Evolutionary conservation across 805 yeast species (phyloP).

Genomic region (Spathaspora hagerdaliae): DNA sequence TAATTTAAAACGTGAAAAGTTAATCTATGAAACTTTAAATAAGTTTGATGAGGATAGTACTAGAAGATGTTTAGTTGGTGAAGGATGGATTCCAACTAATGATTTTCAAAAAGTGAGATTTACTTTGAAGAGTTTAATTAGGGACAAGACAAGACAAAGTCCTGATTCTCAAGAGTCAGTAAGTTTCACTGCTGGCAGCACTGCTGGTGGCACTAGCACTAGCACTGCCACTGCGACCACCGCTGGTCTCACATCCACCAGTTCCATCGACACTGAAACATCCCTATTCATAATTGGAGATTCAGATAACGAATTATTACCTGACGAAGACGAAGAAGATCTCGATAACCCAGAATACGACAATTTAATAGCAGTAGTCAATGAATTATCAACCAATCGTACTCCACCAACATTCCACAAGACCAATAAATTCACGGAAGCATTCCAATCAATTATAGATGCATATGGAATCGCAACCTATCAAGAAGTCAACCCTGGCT

Average conservation of each 20-base stretch:
- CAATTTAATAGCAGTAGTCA: slow-evolving; percentile 41
- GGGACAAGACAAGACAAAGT: slow-evolving; percentile 24
- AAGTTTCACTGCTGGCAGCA: not conserved
- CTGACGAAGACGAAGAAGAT: slow-evolving; percentile 4
- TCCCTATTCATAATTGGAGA: slow-evolving; percentile 23
- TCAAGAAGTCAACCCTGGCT: slow-evolving; percentile 71
- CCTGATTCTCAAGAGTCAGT: slow-evolving; percentile 15
- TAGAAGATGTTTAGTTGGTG: slow-evolving; percentile 64
- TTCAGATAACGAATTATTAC: slow-evolving; percentile 11
- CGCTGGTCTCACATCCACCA: not conserved
- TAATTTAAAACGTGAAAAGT: slow-evolving; percentile 48
- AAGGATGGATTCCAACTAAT: slow-evolving; percentile 68
- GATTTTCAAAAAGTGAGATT: slow-evolving; percentile 38
- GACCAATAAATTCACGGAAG: slow-evolving; percentile 64
- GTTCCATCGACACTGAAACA: slow-evolving; percentile 4
- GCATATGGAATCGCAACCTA: slow-evolving; percentile 78
- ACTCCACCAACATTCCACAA: slow-evolving; percentile 72
- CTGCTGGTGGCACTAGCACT: slow-evolving; percentile 8
- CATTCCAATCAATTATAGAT: slow-evolving; percentile 67
- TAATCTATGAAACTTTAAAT: slow-evolving; percentile 57
- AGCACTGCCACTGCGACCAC: slow-evolving; percentile 1
- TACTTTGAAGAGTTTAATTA: slow-evolving; percentile 41
- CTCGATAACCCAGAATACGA: slow-evolving; percentile 16
- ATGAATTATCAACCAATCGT: slow-evolving; percentile 59
- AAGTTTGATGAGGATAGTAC: slow-evolving; percentile 64